A percentile compares a stretch with the other conserved stretches of the same genome.
These are phyloP conservation scores for Ulota crispa DNA, from an alignment of 225 moss, liverwort and hornwort genomes.

Conservation along the genomic window DNA sequence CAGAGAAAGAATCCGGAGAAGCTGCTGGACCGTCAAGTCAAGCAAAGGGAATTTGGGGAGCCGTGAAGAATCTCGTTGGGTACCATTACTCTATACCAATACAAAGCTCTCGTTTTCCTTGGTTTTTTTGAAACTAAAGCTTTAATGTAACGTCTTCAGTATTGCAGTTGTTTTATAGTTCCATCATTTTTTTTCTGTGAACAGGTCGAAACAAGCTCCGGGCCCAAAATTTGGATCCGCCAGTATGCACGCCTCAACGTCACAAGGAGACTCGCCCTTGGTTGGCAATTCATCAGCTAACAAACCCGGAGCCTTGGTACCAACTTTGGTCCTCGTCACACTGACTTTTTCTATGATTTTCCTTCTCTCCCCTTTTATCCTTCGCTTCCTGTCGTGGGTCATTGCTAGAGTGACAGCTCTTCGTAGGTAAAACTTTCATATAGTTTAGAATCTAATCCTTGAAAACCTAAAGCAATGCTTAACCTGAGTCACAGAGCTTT, in stretches of 20 bases:
- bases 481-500: not conserved
- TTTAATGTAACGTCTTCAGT: not conserved
- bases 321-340: conserved; percentile 43
- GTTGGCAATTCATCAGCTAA: conserved; percentile 38
- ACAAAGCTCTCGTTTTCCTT: not conserved
- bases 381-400: conserved; percentile 55
- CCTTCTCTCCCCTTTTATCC: conserved; percentile 50
- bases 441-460: conserved; percentile 7
- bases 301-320: conserved; percentile 41
- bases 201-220: conserved; percentile 43
- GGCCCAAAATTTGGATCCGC: conserved; percentile 63
- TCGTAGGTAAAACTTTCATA: conserved; percentile 40
- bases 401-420: conserved; percentile 50
- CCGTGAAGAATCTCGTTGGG: conserved; percentile 53
- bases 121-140: not conserved
- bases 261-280: conserved; percentile 40
- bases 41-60: conserved; percentile 53
- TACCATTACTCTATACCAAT: conserved; percentile 31
- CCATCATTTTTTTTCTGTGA: not conserved
- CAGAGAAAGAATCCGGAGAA: conserved; percentile 42
- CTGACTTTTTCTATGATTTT: conserved; percentile 46
- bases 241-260: conserved; percentile 55
- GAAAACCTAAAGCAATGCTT: not conserved
- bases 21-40: conserved; percentile 20
- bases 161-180: not conserved